Conservation (phyloP, 2,329 filamentous ascomycete genomes). For the Claviceps sp. region DNA sequence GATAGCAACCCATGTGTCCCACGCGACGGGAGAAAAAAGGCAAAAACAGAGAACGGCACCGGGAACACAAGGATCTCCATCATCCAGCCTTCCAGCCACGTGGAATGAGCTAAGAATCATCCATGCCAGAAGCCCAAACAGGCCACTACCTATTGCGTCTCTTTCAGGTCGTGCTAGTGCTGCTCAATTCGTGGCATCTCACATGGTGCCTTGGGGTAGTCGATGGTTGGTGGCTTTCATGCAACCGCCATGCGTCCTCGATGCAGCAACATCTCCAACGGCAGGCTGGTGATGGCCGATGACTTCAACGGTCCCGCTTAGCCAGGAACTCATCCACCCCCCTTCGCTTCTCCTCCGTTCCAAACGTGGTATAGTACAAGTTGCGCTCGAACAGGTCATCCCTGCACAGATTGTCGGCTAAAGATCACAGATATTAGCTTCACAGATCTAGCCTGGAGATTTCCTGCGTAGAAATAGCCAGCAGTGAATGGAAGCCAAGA, state of each 20-base stretch:
- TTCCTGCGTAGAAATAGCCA: background rate
- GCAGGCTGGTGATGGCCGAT: background rate
- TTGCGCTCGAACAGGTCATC: constrained; percentile 21
- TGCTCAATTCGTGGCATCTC: background rate
- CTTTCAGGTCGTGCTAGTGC: background rate
- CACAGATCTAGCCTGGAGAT: background rate
- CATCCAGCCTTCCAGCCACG: background rate
- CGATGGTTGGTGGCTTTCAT: background rate
- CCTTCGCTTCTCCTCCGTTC: constrained; percentile 16
- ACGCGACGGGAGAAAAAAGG: too few species aligned
- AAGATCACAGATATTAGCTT: constrained; percentile 2
- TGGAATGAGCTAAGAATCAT: constrained; percentile 1
- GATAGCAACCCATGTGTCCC: too few species aligned
- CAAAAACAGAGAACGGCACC: too few species aligned
- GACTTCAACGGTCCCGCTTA: constrained; percentile 6
- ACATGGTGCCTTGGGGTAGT: background rate
- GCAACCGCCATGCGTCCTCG: background rate
- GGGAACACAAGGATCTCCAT: background rate
- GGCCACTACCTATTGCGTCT: background rate
- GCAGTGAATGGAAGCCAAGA: background rate
- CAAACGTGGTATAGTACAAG: constrained; percentile 23
- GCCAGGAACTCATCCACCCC: constrained; percentile 17
- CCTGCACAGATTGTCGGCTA: constrained; percentile 14
- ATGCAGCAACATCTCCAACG: constrained; percentile 3
- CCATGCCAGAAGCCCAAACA: background rate